A percentile compares a stretch with the other conserved stretches of the same genome.
phyloP scores from a whole-genome alignment of 2,329 filamentous ascomycete species.

The Aureobasidium sp. region DNA sequence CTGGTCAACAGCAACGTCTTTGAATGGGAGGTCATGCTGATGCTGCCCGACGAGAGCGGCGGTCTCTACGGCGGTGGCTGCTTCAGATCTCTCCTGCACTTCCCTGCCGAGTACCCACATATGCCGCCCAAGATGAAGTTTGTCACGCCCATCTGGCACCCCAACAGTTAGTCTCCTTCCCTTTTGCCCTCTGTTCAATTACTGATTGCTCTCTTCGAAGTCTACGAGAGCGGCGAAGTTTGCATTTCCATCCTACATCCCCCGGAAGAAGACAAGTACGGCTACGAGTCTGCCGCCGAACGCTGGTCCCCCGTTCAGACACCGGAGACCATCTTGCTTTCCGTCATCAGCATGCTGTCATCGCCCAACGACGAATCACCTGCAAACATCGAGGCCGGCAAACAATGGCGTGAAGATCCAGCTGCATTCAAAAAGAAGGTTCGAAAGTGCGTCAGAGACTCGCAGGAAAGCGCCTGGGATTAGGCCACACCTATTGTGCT shows the following conservation, averaged over 20 bases:
- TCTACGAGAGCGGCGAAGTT: slow-evolving; percentile 79
- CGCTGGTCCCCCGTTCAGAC: slow-evolving; percentile 93
- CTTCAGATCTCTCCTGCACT: slow-evolving; percentile 78
- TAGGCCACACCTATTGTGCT: slow-evolving; percentile 9
- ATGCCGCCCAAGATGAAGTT: slow-evolving; percentile 86
- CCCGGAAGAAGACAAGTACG: slow-evolving; percentile 86
- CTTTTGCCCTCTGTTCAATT: background rate
- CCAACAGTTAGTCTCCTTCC: slow-evolving; percentile 57
- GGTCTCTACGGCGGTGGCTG: slow-evolving; percentile 57
- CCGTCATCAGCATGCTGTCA: slow-evolving; percentile 85
- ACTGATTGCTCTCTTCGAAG: slow-evolving; percentile 30
- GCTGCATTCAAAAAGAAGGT: slow-evolving; percentile 73
- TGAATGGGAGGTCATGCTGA: slow-evolving; percentile 98
- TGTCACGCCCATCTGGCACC: slow-evolving; percentile 80
- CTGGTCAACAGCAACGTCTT: slow-evolving; percentile 82
- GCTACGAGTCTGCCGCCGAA: slow-evolving; percentile 85
- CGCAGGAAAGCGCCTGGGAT: slow-evolving; percentile 51
- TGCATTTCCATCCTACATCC: slow-evolving; percentile 97
- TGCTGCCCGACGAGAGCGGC: slow-evolving; percentile 76
- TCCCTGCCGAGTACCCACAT: slow-evolving; percentile 79
- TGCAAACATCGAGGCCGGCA: slow-evolving; percentile 88
- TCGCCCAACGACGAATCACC: slow-evolving; percentile 93
- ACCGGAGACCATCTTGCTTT: slow-evolving; percentile 87
- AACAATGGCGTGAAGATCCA: slow-evolving; percentile 74
- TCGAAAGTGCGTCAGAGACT: slow-evolving; percentile 71